A percentile compares a stretch with the other conserved stretches of the same genome.
phyloP scores from a whole-genome alignment of 2,329 filamentous ascomycete genomes.

The Stylonectria norvegica region DNA sequence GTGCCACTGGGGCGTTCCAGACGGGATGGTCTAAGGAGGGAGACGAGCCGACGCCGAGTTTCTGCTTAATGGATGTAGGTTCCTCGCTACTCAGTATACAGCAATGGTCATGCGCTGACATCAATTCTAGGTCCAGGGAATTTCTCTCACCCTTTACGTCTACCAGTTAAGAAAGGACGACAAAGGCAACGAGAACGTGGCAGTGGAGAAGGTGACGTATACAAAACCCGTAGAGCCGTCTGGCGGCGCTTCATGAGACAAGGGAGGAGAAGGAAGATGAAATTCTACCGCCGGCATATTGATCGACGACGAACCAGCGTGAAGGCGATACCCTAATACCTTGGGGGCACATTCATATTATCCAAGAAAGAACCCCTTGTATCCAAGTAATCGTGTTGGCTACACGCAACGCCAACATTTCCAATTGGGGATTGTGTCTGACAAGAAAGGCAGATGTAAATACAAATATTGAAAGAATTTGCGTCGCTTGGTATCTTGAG shows the following conservation, averaged over 20 bases:
- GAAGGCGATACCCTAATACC: conserved; percentile 27
- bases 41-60: conserved; percentile 82
- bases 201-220: conserved; percentile 82
- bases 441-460: conserved; percentile 27
- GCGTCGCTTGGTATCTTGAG: conserved; percentile 37
- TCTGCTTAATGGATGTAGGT: conserved; percentile 97
- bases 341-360: conserved; percentile 3
- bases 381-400: conserved; percentile 22
- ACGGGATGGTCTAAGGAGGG: conserved; percentile 55
- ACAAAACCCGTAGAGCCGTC: conserved; percentile 68
- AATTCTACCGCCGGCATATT: conserved; percentile 11
- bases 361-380: conserved; percentile 14
- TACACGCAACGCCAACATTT: conserved; percentile 14
- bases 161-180: conserved; percentile 80
- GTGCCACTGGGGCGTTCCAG: conserved; percentile 61
- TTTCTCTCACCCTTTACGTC: conserved; percentile 92
- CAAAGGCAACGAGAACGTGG: conserved; percentile 73
- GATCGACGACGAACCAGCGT: conserved; percentile 20
- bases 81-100: conserved; percentile 1
- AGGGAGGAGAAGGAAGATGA: conserved; percentile 5
- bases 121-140: conserved; percentile 75
- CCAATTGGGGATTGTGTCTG: conserved; percentile 17
- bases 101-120: too few species aligned
- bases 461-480: conserved; percentile 31
- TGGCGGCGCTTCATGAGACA: conserved; percentile 43